Base-by-base conservation (phyloP, 768 basidiomycete species). In the Termitomyces sp. region DNA sequence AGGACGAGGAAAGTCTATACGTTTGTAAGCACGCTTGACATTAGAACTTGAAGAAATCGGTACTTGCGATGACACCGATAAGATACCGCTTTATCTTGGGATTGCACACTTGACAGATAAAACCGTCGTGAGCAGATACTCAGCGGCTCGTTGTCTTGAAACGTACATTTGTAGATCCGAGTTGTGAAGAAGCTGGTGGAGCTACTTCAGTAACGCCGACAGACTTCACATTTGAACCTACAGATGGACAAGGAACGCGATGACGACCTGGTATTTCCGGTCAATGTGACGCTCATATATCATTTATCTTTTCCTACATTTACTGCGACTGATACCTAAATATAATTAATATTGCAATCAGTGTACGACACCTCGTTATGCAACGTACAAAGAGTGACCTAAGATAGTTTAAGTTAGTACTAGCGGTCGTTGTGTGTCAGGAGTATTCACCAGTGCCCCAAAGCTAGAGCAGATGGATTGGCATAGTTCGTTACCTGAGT, bases 351-450 rank as follows among this genome's bases (percentile, higher is more conserved):
- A 20, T 43, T 10, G 0, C 32, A 12, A 18, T 18, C n/a, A 56
- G 10, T 36, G 33, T 20, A 14, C 38, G 4, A n/a, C 13, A 26
- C 13, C n/a, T 20, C 4, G 32, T 50, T 33, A 56, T 1, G 38
- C 4, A 44, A 63, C 73, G 32, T 65, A 75, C 73, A 62, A 71
- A 75, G 38, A 77, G 65, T 3, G 75, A 70, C 75, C 75, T 74
- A 16, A n/a, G 26, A 47, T 16, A 54, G 38, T 20, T 18, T 5
- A 50, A 4, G 41, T n/a, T 10, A 54, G 18, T 30, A 50, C 48
- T 4, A 47, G 4, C 1, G 16, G 13, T 3, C 36, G 14, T 14
- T 35, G 3, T 36, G 40, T 55, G 44, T 41, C 30, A 55, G 40
- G 23, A 4, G 32, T 28, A 57, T 66, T 49, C 57, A 78, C 77